Conservation (phyloP, 106 monocot genomes). For the Dioscorea zingiberensis region DNA sequence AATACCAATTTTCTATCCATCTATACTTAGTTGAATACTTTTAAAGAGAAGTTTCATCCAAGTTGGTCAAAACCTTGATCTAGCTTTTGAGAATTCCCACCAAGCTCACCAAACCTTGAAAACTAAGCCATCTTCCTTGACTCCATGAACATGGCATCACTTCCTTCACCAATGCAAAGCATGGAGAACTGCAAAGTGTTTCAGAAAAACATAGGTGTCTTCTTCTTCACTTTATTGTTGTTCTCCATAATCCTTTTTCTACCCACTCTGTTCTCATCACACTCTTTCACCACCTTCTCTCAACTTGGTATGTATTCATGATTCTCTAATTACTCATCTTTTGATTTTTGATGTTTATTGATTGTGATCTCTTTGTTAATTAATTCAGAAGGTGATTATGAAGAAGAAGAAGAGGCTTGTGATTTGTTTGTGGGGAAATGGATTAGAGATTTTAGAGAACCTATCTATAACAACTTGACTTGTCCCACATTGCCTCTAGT, state of each 20-base stretch:
- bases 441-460: slow-evolving; percentile 3
- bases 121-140: too few species aligned
- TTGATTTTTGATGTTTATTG: not conserved
- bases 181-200: not conserved
- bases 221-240: not conserved
- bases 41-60: too few species aligned
- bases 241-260: slow-evolving; percentile 1
- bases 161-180: too few species aligned
- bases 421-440: slow-evolving; percentile 1
- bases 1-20: too few species aligned
- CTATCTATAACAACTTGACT: slow-evolving; percentile 1
- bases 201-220: not conserved
- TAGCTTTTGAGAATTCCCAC: too few species aligned
- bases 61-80: too few species aligned
- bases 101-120: too few species aligned
- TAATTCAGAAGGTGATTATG: not conserved
- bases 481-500: not conserved
- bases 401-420: not conserved
- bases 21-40: too few species aligned
- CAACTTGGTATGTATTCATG: not conserved
- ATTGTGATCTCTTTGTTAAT: too few species aligned
- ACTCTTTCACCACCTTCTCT: not conserved
- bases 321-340: not conserved
- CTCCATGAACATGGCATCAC: too few species aligned
- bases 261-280: not conserved